These are phyloP conservation scores for Raphanus raphanistrum DNA, from an alignment of 345 rosid species.

Conservation along the genomic window DNA sequence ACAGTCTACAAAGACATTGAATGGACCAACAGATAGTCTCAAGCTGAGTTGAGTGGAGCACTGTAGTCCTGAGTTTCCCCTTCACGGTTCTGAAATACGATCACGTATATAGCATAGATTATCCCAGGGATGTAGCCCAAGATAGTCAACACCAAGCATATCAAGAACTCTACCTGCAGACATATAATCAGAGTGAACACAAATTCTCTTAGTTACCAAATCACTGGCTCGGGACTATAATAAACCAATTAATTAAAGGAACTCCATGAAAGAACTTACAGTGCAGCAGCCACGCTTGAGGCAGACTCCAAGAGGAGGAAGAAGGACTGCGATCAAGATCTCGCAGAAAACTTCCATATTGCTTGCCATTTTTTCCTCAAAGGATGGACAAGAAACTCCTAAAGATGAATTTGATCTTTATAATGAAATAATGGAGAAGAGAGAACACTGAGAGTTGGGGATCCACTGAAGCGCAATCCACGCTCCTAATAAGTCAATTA, in stretches of 20 bases:
- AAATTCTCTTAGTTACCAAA: background rate
- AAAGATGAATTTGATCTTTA: background rate
- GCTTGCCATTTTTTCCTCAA: conserved; percentile 52
- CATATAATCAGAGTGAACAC: background rate
- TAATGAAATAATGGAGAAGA: background rate
- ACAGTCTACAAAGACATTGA: conserved; percentile 2
- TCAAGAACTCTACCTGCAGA: conserved; percentile 75
- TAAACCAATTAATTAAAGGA: background rate
- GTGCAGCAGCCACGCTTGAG: conserved; percentile 87
- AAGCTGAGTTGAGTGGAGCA: conserved; percentile 62
- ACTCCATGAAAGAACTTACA: conserved; percentile 39
- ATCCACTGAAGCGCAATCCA: background rate
- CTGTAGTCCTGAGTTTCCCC: conserved; percentile 65
- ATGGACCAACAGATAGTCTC: conserved; percentile 1
- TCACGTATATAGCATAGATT: conserved; percentile 84
- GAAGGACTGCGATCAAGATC: conserved; percentile 71
- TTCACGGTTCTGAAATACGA: conserved; percentile 76
- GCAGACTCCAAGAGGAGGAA: conserved; percentile 91
- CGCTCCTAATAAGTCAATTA: background rate
- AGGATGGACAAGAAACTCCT: background rate
- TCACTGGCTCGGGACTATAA: background rate
- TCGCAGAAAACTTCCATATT: conserved; percentile 75
- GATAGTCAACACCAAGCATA: conserved; percentile 76
- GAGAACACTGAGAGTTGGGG: background rate
- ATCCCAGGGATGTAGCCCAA: conserved; percentile 97